Base-by-base conservation (phyloP, 2,329 filamentous ascomycete genomes). In the Blastomyces emzantsi region DNA sequence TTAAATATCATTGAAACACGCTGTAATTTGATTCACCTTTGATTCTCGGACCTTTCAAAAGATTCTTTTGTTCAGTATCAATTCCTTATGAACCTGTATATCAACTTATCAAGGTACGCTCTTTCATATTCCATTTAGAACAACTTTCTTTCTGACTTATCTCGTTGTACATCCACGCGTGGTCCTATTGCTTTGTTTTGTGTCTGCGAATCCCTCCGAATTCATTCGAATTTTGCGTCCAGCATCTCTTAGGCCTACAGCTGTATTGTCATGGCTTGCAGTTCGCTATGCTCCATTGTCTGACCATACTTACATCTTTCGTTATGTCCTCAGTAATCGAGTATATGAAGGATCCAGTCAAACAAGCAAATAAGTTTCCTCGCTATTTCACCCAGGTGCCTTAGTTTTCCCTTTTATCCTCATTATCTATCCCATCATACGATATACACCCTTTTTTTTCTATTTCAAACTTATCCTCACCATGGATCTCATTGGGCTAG, bases 401-500 rank as follows among this genome's bases (percentile, higher is more conserved):
- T 17, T 43, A 39, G 17, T 45, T 15, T 41, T 45, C 19, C 25
- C n/a, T 15, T 13, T 1, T 6, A 41, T 47, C 15, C 30, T 8
- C 9, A 36, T n/a, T 3, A 25, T 30, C 25, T 8, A 49, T 17
- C 11, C 33, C 39, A n/a, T 30, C 15, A 25, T 25, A 22, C 45
- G 41, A 25, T 45, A 45, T 17, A 22, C 22, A 30, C 6, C 1
- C 15, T 45, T 33, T 13, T 36, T 55, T 45, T 9, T 51, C 61
- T 25, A 22, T 7, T 30, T 6, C 33, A 25, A 36, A 25, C 30
- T 9, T 55, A 28, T 25, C 51, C 2, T 45, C 62, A 22, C 22
- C 52, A 71, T 69, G 69, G 65, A 68, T 22, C 49, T 68, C 36
- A 47, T 65, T 19, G 62, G 69, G 25, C 64, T 69, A 5, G 33